Conservation (phyloP, 805 yeast genomes). For the Cyberlindnera euphorbiiphila region DNA sequence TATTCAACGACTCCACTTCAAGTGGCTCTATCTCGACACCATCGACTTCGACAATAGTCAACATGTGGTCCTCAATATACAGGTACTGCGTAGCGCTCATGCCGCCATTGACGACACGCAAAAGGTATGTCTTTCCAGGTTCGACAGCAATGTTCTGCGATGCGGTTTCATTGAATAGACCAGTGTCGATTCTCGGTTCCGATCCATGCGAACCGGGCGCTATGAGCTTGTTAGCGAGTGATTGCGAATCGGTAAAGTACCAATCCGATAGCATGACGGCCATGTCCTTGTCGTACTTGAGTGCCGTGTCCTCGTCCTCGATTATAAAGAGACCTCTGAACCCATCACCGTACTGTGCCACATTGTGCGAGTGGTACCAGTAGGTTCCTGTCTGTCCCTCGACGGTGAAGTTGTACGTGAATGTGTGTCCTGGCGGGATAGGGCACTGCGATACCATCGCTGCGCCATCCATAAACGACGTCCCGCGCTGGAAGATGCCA, state of each 20-base stretch:
- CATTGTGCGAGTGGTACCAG: constrained; percentile 54
- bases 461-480: constrained; percentile 87
- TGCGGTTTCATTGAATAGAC: constrained; percentile 44
- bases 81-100: constrained; percentile 55
- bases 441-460: constrained; percentile 68
- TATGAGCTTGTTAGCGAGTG: constrained; percentile 35
- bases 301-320: constrained; percentile 24
- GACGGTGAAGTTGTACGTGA: constrained; percentile 39
- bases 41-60: constrained; percentile 56
- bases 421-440: constrained; percentile 39
- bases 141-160: constrained; percentile 42
- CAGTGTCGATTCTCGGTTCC: constrained; percentile 46
- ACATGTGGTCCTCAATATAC: constrained; percentile 48
- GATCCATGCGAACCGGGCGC: constrained; percentile 40
- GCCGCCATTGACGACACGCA: constrained; percentile 53
- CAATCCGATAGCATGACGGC: constrained; percentile 43
- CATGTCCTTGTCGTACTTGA: constrained; percentile 44
- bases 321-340: constrained; percentile 42
- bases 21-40: constrained; percentile 52
- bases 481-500: constrained; percentile 75
- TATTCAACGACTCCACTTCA: constrained; percentile 42
- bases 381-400: constrained; percentile 43
- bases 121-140: constrained; percentile 41
- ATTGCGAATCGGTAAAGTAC: constrained; percentile 41
- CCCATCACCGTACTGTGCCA: constrained; percentile 46